phyloP scores from a whole-genome alignment of 2,329 filamentous ascomycete species.

The Furcasterigmium furcatum region DNA sequence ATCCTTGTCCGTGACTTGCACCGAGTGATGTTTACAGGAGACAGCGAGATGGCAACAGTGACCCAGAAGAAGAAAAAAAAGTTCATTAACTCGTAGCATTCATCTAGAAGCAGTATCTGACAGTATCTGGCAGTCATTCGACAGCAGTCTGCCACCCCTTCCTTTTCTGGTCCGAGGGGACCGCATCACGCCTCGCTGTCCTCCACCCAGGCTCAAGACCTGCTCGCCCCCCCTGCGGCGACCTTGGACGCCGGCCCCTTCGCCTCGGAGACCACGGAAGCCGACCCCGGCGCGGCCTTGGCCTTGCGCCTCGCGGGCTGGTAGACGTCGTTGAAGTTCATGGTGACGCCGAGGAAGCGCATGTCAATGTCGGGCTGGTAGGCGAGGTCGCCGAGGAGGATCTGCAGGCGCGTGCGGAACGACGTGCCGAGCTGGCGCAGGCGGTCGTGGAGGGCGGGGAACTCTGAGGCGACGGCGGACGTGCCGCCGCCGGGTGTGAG shows the following conservation, averaged over 20 bases:
- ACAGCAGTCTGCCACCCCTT: no score
- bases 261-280: background rate
- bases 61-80: no score
- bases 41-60: no score
- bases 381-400: constrained; percentile 83
- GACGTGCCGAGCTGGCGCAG: constrained; percentile 69
- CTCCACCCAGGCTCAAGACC: constrained; percentile 1
- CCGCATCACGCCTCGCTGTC: no score
- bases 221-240: constrained; percentile 9
- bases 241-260: constrained; percentile 1
- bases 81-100: no score
- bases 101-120: no score
- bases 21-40: no score
- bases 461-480: constrained; percentile 56
- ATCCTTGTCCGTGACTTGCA: no score
- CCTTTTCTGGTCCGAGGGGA: no score
- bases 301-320: constrained; percentile 68
- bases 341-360: constrained; percentile 90
- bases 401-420: constrained; percentile 74
- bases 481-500: constrained; percentile 19
- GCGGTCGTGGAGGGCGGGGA: constrained; percentile 72
- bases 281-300: constrained; percentile 23
- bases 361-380: constrained; percentile 95
- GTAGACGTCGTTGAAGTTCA: constrained; percentile 99
- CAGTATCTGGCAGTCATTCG: no score